Percentiles rank a stretch among this genome's conserved stretches.
phyloP scores from a whole-genome alignment of 352 stramenopile genomes.

The Aphanomyces cochlioides region DNA sequence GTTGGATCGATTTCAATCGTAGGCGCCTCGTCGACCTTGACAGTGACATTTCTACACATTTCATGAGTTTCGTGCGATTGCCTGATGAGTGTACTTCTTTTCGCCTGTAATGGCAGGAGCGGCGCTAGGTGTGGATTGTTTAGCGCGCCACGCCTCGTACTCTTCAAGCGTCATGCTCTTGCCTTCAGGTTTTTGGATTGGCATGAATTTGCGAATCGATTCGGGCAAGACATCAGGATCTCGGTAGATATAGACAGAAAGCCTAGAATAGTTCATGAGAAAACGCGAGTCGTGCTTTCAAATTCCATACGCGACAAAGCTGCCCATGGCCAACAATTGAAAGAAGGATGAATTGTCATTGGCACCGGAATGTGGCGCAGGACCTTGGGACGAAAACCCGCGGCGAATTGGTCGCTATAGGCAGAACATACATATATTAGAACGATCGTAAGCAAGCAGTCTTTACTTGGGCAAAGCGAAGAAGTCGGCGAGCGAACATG shows the following conservation, averaged over 20 bases:
- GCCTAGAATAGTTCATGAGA: conserved; percentile 23
- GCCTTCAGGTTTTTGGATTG: conserved; percentile 75
- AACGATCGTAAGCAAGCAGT: background rate
- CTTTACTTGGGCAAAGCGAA: conserved; percentile 7
- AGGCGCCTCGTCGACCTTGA: conserved; percentile 37
- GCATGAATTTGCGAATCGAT: conserved; percentile 69
- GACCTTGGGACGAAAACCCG: conserved; percentile 12
- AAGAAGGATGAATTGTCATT: conserved; percentile 82
- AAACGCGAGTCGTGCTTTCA: background rate
- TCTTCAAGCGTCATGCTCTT: conserved; percentile 84
- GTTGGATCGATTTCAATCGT: conserved; percentile 32
- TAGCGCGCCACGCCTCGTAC: conserved; percentile 80
- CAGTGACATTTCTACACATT: too few relatives aligned
- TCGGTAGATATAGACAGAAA: conserved; percentile 74
- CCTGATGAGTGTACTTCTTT: conserved; percentile 30
- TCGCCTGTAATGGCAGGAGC: conserved; percentile 40
- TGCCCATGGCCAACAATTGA: conserved; percentile 60
- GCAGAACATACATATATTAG: background rate
- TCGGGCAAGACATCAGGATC: conserved; percentile 75
- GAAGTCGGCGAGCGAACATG: conserved; percentile 10
- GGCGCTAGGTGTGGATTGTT: conserved; percentile 52
- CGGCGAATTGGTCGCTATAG: conserved; percentile 3
- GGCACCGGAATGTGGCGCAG: conserved; percentile 35
- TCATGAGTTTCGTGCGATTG: background rate
- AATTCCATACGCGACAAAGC: conserved; percentile 50